Evolutionary conservation across 1,139 yeast species (phyloP), one percentile per base, ranked within the genome.

Genomic region (Nakaseomyces kungkrabaensis): DNA sequence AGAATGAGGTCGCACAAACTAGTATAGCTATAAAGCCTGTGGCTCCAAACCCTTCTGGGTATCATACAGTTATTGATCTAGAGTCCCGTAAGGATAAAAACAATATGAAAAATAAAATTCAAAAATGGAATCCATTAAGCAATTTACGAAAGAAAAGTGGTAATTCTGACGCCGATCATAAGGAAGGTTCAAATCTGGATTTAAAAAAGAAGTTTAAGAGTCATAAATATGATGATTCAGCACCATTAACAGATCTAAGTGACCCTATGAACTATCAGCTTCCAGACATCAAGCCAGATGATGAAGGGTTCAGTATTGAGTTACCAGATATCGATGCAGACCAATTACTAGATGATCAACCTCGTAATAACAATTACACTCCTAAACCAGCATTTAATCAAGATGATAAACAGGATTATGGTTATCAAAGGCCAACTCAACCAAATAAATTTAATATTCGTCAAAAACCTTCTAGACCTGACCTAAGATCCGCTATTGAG

Each of bases 91-190:
- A 29, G 25, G 54, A 52, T 22, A 52, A 56, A 43, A 49, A 56
- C 17, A 56, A 52, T 32, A 56, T 55, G 13, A 62, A 60, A 48
- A 57, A 59, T 22, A 62, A 59, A 47, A 51, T 57, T 17, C 55
- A 61, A 0, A 59, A 59, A 50, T 61, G 65, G 65, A 61, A 60
- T 48, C 63, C 62, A 5, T 45, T 62, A 27, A 51, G 56, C 43
- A 59, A 62, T 33, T 51, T 58, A 13, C 53, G 59, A 38, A 62
- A 61, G 50, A 61, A 58, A 45, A 56, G 61, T 36, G 52, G 52
- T 27, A 32, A 45, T 17, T 34, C 47, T 26, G 42, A 34, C 10
- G 24, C 26, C 36, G 33, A 34, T 7, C 33, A 45, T 4, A 24
- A 27, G 13, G 29, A 32, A n/a, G 8, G 7, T 11, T 13, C 32